Percentiles rank a stretch among this genome's conserved stretches.
These are phyloP conservation scores for Tricholoma bakamatsutake DNA, from an alignment of 768 basidiomycete species.

Conservation along the genomic window DNA sequence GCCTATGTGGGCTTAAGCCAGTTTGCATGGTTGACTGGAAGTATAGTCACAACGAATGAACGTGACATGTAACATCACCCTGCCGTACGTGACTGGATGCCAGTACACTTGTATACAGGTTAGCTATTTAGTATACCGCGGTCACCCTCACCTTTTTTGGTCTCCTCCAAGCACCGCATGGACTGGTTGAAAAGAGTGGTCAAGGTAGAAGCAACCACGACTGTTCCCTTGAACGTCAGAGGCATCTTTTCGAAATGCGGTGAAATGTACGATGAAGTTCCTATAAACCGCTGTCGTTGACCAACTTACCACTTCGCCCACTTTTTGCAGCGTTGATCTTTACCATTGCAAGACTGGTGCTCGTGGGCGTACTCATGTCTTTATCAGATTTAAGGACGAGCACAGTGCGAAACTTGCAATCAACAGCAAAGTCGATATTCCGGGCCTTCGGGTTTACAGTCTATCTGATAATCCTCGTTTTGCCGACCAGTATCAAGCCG, in stretches of 20 bases:
- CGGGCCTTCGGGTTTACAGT: not conserved
- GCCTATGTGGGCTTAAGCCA: conserved; percentile 1
- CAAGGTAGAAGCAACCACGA: conserved; percentile 20
- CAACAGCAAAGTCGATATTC: conserved; percentile 13
- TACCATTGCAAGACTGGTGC: conserved; percentile 36
- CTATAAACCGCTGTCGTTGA: not conserved
- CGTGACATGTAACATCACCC: too few species aligned
- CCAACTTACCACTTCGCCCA: not conserved
- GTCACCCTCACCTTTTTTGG: not conserved
- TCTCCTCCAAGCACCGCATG: conserved; percentile 9
- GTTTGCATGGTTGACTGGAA: conserved; percentile 8
- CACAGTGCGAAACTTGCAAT: conserved; percentile 19
- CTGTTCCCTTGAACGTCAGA: conserved; percentile 10
- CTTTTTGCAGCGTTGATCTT: conserved; percentile 11
- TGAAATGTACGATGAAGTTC: conserved; percentile 16
- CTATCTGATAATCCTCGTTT: conserved; percentile 8
- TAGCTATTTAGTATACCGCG: not conserved
- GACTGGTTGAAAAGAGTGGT: conserved; percentile 19
- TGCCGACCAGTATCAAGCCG: conserved; percentile 14
- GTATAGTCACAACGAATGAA: too few species aligned
- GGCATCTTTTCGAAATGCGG: conserved; percentile 16
- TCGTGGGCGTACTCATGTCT: conserved; percentile 17
- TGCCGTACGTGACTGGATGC: too few species aligned
- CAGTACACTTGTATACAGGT: too few species aligned
- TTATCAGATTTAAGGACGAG: conserved; percentile 15